phyloP scores from a whole-genome alignment of 495 filamentous ascomycete species.

The Penicillium psychrofluorescens region DNA sequence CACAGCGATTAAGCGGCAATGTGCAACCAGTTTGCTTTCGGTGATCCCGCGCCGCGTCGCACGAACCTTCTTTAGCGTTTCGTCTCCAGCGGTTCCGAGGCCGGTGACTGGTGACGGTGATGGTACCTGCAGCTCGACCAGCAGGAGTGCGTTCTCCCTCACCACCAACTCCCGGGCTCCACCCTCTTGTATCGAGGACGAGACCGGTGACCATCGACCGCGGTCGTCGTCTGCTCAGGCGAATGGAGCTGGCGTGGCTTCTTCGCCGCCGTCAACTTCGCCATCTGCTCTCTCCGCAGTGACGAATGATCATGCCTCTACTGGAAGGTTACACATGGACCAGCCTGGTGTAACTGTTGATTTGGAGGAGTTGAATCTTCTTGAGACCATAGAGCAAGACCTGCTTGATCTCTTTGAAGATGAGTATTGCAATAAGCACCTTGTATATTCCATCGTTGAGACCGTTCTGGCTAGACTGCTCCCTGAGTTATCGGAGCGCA shows the following conservation, averaged over 20 bases:
- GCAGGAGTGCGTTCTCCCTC: conserved; percentile 7
- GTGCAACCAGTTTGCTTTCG: conserved; percentile 44
- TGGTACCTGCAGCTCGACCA: conserved; percentile 22
- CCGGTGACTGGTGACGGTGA: conserved; percentile 8
- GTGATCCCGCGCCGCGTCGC: conserved; percentile 35
- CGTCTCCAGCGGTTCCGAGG: conserved; percentile 2
- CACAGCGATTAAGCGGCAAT: conserved; percentile 47
- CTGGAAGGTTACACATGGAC: too few relatives aligned
- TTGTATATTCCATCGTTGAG: conserved; percentile 74
- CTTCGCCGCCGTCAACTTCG: not conserved
- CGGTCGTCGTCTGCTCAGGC: conserved; percentile 5
- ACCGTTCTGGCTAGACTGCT: conserved; percentile 67
- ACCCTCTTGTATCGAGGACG: conserved; percentile 4
- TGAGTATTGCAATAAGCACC: conserved; percentile 82
- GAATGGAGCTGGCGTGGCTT: not conserved
- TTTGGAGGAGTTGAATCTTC: conserved; percentile 31
- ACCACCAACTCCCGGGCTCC: conserved; percentile 5
- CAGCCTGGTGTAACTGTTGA: conserved; percentile 1
- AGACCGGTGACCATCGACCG: not conserved
- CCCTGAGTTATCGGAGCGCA: conserved; percentile 75
- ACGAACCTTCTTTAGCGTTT: conserved; percentile 30
- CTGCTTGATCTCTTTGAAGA: conserved; percentile 70
- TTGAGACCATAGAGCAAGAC: conserved; percentile 36
- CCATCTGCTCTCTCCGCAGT: not conserved
- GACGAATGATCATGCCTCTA: too few relatives aligned